Conservation (phyloP, 768 basidiomycete genomes). For the Calocera viscosa region DNA sequence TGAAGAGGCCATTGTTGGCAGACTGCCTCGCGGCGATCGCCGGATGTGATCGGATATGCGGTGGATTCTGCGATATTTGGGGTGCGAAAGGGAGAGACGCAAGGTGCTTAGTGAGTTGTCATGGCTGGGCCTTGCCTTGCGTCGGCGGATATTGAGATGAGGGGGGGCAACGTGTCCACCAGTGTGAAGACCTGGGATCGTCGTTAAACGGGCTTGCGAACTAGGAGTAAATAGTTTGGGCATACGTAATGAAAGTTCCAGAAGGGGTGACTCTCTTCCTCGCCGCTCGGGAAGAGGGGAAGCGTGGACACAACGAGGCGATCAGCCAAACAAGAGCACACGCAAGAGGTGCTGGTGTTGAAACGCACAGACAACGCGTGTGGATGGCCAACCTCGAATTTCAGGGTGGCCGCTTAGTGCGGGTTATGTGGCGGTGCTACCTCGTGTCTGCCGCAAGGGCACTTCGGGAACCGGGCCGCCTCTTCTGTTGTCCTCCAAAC, state of each 20-base stretch:
- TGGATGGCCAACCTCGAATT: background rate
- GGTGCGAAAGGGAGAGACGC: background rate
- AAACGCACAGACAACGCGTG: background rate
- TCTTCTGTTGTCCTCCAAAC: background rate
- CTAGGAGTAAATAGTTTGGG: background rate
- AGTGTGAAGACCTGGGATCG: background rate
- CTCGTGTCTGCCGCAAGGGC: background rate
- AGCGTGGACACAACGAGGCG: background rate
- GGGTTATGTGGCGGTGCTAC: background rate
- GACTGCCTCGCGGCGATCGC: background rate
- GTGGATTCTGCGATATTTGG: background rate
- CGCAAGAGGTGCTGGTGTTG: constrained; percentile 5
- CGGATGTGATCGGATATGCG: constrained; percentile 5
- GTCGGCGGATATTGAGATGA: background rate
- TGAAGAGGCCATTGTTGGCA: background rate
- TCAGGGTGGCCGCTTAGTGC: background rate
- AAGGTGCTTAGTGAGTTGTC: constrained; percentile 9
- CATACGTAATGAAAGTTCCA: constrained; percentile 5
- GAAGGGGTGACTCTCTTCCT: constrained; percentile 4
- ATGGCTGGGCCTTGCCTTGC: background rate
- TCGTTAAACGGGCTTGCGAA: background rate
- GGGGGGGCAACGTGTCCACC: background rate
- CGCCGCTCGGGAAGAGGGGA: background rate
- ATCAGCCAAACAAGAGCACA: background rate
- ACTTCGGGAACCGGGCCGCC: background rate